phyloP scores from a whole-genome alignment of 2,329 filamentous ascomycete species.

The Neoarthrinium moseri region DNA sequence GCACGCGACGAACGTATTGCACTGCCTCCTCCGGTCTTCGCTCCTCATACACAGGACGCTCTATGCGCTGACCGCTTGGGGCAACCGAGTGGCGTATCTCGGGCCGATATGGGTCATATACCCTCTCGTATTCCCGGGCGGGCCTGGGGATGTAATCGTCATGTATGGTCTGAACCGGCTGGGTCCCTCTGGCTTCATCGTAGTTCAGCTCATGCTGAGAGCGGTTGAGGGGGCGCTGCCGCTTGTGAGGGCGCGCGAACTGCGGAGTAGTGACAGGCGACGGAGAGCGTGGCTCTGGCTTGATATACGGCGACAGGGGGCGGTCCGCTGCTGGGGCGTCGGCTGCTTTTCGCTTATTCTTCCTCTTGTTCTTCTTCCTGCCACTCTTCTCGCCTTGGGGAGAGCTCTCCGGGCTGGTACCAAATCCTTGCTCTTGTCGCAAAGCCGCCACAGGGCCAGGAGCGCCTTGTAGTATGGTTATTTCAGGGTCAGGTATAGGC shows the following conservation, averaged over 20 bases:
- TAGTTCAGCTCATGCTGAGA: slow-evolving; percentile 39
- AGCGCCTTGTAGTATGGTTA: slow-evolving; percentile 34
- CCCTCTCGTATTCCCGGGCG: slow-evolving; percentile 30
- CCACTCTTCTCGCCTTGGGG: slow-evolving; percentile 47
- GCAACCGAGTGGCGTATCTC: slow-evolving; percentile 27
- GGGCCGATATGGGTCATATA: slow-evolving; percentile 25
- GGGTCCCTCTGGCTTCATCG: slow-evolving; percentile 43
- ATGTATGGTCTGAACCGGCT: slow-evolving; percentile 33
- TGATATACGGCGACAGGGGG: slow-evolving; percentile 55
- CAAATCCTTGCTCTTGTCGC: slow-evolving; percentile 45
- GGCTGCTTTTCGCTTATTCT: slow-evolving; percentile 51
- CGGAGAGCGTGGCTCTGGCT: slow-evolving; percentile 63
- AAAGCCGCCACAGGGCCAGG: slow-evolving; percentile 57
- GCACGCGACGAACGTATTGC: slow-evolving; percentile 35
- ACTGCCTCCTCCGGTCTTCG: slow-evolving; percentile 27
- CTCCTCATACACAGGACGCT: slow-evolving; percentile 28
- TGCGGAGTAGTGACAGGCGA: slow-evolving; percentile 55
- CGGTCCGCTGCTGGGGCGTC: slow-evolving; percentile 40
- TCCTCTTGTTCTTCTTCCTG: slow-evolving; percentile 55
- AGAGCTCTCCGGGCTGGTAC: slow-evolving; percentile 61
- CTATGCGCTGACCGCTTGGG: slow-evolving; percentile 22
- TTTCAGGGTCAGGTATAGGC: slow-evolving; percentile 27
- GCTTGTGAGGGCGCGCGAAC: slow-evolving; percentile 55
- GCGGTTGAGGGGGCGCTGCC: slow-evolving; percentile 47
- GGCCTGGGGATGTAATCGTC: slow-evolving; percentile 25